These are phyloP conservation scores for Entophlyctis luteolus DNA, from an alignment of 192 early-diverging fungal genomes.

Conservation along the genomic window DNA sequence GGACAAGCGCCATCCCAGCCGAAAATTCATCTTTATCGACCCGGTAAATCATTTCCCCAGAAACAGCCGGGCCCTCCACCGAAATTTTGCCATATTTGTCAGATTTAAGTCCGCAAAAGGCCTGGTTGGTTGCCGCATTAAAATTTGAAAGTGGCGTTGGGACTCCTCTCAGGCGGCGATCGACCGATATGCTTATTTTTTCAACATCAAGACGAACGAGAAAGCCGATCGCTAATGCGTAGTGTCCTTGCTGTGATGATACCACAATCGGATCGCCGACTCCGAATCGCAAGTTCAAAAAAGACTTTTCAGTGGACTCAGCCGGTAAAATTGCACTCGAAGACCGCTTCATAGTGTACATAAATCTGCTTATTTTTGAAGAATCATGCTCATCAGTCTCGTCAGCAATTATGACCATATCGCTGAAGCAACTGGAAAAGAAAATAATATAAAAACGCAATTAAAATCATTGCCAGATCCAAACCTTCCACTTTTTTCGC, in stretches of 20 bases:
- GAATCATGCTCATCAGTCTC: background rate
- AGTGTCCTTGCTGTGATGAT: conserved; percentile 69
- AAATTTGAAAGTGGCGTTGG: conserved; percentile 55
- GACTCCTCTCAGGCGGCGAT: conserved; percentile 63
- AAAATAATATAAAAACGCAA: background rate
- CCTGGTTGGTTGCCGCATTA: conserved; percentile 56
- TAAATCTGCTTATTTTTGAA: conserved; percentile 13
- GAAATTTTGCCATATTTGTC: conserved; percentile 25
- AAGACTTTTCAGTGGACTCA: conserved; percentile 11
- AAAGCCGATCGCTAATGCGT: conserved; percentile 73
- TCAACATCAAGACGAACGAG: conserved; percentile 51
- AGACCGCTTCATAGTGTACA: conserved; percentile 20
- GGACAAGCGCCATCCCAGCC: conserved; percentile 60
- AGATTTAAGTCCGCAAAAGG: conserved; percentile 40
- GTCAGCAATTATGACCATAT: conserved; percentile 23
- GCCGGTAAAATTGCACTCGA: background rate
- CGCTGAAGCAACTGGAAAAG: conserved; percentile 24
- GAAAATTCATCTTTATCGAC: conserved; percentile 84
- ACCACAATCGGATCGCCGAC: conserved; percentile 79
- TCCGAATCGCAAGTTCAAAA: conserved; percentile 48
- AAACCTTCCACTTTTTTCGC: conserved; percentile 31
- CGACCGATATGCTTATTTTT: conserved; percentile 54
- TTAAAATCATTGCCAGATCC: background rate
- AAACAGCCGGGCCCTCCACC: conserved; percentile 11
- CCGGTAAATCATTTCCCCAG: conserved; percentile 48